Conservation (phyloP, 495 filamentous ascomycete species). For the Penicillium fimorum region DNA sequence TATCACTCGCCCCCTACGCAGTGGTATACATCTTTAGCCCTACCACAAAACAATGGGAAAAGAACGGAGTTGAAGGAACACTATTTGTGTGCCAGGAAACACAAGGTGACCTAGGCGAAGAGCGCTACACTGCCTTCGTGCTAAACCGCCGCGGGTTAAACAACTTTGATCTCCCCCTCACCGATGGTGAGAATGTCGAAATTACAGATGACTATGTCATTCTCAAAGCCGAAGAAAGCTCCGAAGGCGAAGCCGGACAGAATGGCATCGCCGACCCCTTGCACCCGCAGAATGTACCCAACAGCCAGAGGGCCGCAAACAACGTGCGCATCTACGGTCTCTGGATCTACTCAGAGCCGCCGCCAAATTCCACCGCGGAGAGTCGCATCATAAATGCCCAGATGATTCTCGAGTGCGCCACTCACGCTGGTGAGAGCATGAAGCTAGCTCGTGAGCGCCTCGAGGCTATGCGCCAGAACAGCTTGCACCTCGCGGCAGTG, state of each 20-base stretch:
- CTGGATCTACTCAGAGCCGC: conserved; percentile 63
- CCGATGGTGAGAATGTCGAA: conserved; percentile 54
- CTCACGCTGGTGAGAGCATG: conserved; percentile 47
- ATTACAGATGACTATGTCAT: conserved; percentile 62
- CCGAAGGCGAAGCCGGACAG: conserved; percentile 11
- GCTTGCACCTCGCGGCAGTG: conserved; percentile 36
- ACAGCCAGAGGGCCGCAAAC: conserved; percentile 8
- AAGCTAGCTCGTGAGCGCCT: conserved; percentile 43
- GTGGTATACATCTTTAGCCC: conserved; percentile 75
- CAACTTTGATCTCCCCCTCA: conserved; percentile 56
- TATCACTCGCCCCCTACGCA: conserved; percentile 73
- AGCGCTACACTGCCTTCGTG: conserved; percentile 58
- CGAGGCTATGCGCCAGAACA: conserved; percentile 41
- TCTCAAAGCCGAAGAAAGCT: conserved; percentile 42
- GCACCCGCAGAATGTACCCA: conserved; percentile 15
- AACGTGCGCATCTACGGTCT: conserved; percentile 53
- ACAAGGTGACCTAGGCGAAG: conserved; percentile 40
- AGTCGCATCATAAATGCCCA: conserved; percentile 49
- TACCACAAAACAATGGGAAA: conserved; percentile 67
- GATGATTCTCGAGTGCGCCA: conserved; percentile 55
- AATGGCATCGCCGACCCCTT: conserved; percentile 20
- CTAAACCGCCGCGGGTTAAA: conserved; percentile 60
- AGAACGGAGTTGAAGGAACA: conserved; percentile 71
- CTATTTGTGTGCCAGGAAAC: conserved; percentile 74
- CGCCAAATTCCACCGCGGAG: conserved; percentile 53